Percentiles rank a stretch among this genome's conserved stretches.
These are phyloP conservation scores for Pecoramyces ruminantium DNA, from an alignment of 192 early-diverging fungal genomes.

Conservation along the genomic window DNA sequence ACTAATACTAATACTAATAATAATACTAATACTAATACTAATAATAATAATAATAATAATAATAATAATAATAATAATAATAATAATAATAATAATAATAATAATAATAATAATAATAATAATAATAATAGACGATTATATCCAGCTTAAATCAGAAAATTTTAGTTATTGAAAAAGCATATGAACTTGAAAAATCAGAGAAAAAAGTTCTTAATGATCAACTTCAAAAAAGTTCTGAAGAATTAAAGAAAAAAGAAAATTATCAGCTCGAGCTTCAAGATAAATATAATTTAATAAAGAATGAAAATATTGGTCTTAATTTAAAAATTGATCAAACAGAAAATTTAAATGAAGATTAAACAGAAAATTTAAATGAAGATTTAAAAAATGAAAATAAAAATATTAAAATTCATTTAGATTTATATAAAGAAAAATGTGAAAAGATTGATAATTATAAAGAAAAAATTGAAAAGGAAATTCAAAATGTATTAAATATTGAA, in stretches of 20 bases:
- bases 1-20: no score
- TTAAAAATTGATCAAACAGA: background rate
- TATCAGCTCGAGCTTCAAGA: background rate
- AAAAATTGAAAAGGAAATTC: background rate
- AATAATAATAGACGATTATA: background rate
- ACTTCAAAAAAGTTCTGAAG: background rate
- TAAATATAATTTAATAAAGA: background rate
- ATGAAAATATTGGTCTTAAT: background rate
- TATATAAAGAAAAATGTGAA: background rate
- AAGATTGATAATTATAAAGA: background rate
- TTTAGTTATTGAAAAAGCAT: background rate
- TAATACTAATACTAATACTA: no score
- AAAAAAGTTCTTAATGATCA: background rate
- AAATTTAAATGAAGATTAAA: background rate
- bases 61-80: no score
- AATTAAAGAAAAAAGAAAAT: background rate
- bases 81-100: no score
- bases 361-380: background rate
- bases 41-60: no score
- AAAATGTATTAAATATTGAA: background rate
- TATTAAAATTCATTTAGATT: background rate
- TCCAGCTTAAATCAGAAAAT: background rate
- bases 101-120: no score
- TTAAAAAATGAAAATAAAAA: background rate
- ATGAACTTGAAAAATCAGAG: background rate